Evolutionary conservation across 2,329 filamentous ascomycete genomes (phyloP), one percentile per base, ranked within the genome.

Genomic region (Penicillium expansum): DNA sequence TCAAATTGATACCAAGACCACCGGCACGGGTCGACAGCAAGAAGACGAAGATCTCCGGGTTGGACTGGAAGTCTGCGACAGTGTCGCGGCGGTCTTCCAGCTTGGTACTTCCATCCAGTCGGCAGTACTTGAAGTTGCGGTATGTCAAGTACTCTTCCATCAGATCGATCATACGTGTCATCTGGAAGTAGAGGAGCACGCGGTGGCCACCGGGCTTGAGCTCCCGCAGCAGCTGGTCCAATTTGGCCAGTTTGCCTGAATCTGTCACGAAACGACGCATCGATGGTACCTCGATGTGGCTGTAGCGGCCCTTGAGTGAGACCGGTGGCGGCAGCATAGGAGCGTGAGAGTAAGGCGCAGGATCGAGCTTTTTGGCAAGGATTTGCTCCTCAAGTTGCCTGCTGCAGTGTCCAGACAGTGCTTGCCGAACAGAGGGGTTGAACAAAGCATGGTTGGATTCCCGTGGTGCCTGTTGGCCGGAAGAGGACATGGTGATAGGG

Each of bases 81-180:
- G 94, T 97, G 71, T 99, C 94, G 71, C 94, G 88, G 74, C 94
- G 87, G 73, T 99, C 94, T 74, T 99, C 94, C 50, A 99, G 83
- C 75, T 97, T 99, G 42, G 94, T 99, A 18, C 92, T 96, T 71
- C 94, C 94, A 69, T 99, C 94, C 43, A 99, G 83, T 58, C 94
- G 90, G 69, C 93, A 95, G 78, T 97, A 99, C 76, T 96, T 97
- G 86, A 96, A 97, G 78, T 97, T 97, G 73, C 94, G 91, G 79
- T 97, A 97, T 0, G 94, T 97, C 57, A 99, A 82, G 68, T 97
- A 99, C 76, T 99, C 94, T 74, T 99, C 94, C 90, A 97, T 97
- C 59, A 99, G 81, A 73, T 99, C 93, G 71, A 99, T 97, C 94
- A 99, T 99, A 71, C 91, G 90, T 4, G 94, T 99, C 94, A 99